Evolutionary conservation across 2,329 filamentous ascomycete species (phyloP), one percentile per base, ranked within the genome.

Genomic region (Lachnellula hyalina): DNA sequence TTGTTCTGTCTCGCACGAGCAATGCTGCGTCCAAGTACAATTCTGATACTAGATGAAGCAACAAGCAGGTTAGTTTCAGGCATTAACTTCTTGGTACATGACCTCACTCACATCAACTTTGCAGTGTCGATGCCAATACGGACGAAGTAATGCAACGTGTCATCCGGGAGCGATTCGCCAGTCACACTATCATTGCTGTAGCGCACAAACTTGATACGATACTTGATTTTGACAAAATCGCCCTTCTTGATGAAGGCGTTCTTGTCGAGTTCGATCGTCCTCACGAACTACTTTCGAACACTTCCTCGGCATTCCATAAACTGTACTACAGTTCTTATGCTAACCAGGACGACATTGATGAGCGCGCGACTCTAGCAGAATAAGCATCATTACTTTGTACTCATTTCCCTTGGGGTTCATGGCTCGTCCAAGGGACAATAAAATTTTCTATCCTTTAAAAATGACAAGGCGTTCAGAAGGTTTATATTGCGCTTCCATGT

Each of bases 191-290:
- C 41, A 57, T 66, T 44, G 47, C 60, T 2, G 56, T 65, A 0
- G 62, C 60, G 19, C 64, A 66, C 54, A 52, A 60, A 11, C 34
- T 66, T 1, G 45, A 62, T 17, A 76, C 72, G 0, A 73, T 76
- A 47, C 63, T 72, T 15, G 73, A 74, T 56, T 76, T 72, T 61
- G 75, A 77, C 59, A 68, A 64, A 23, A 68, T 78, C 50, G 68
- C 71, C 4, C 72, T 77, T 6, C 71, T 78, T 68, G 70, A 76
- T 42, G 55, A 47, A 19, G 58, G 58, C 15, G 74, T 82, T 58
- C 84, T 96, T 17, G 79, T 92, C 8, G 92, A 97, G 73, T 96
- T 82, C 67, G 93, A 84, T n/a, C 86, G 93, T 64, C 93, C 92
- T 0, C 91, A 85, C 75, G 84, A 88, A 61, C 75, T 97, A 49